Conservation (phyloP, 1,284 basidiomycete genomes). For the Boletus hoseneyae region DNA sequence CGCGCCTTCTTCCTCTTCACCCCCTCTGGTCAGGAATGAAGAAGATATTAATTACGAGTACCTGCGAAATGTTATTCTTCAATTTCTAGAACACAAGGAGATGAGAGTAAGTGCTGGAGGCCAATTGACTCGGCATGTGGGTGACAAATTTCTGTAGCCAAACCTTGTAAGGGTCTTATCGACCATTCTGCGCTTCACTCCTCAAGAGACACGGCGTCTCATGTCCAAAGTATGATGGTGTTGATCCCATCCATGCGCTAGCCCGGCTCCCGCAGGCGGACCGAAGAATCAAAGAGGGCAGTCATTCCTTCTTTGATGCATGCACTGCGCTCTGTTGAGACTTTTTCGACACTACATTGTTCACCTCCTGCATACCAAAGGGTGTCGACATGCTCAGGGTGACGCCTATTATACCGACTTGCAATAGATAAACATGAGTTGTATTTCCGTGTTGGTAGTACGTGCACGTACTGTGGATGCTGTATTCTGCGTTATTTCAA, state of each 20-base stretch:
- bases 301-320: background rate
- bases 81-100: slow-evolving; percentile 89
- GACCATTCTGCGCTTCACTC: slow-evolving; percentile 90
- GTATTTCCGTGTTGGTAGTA: no score
- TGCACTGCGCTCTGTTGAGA: background rate
- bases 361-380: background rate
- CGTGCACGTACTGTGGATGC: no score
- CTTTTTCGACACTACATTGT: background rate
- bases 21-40: slow-evolving; percentile 48
- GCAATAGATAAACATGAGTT: background rate
- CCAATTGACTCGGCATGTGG: background rate
- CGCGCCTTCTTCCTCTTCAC: slow-evolving; percentile 38
- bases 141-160: slow-evolving; percentile 47
- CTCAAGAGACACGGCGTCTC: slow-evolving; percentile 85
- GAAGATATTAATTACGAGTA: slow-evolving; percentile 97
- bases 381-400: background rate
- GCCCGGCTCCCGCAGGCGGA: background rate
- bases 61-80: slow-evolving; percentile 88
- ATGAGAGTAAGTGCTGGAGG: slow-evolving; percentile 63
- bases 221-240: slow-evolving; percentile 62
- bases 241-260: slow-evolving; percentile 3
- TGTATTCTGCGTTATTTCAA: no score
- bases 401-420: background rate
- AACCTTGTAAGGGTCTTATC: slow-evolving; percentile 88
- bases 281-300: background rate